Evolutionary conservation across 768 basidiomycete species (phyloP).

Genomic region (Amanita rubescens): DNA sequence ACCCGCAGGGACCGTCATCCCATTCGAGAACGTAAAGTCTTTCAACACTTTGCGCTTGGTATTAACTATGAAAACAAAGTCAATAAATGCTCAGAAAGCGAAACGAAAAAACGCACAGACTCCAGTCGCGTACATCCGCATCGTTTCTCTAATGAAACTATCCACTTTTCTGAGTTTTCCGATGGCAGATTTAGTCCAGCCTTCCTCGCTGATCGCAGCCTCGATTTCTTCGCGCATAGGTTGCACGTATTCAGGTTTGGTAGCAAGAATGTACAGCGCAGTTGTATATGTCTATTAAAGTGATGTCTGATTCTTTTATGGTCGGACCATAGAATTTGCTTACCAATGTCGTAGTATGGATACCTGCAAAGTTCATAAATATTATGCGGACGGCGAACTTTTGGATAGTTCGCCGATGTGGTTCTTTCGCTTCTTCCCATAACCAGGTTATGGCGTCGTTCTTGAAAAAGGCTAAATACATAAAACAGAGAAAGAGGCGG

Average conservation of each 20-base stretch:
- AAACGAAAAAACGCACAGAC: constrained; percentile 13
- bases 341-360: constrained; percentile 37
- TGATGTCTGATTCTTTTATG: background rate
- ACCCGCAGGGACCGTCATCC: constrained; percentile 20
- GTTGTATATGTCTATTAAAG: constrained; percentile 26
- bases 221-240: constrained; percentile 38
- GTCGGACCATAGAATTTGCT: background rate
- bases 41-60: constrained; percentile 25
- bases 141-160: constrained; percentile 37
- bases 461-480: constrained; percentile 20
- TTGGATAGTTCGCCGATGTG: constrained; percentile 14
- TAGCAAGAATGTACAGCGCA: constrained; percentile 29
- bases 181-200: constrained; percentile 29
- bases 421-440: constrained; percentile 26
- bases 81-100: background rate
- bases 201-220: constrained; percentile 25
- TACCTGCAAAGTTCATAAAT: constrained; percentile 33
- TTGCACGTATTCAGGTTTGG: constrained; percentile 22
- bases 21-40: constrained; percentile 30
- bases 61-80: constrained; percentile 8
- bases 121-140: constrained; percentile 18
- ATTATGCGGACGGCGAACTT: constrained; percentile 29
- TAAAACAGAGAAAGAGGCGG: too few relatives aligned
- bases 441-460: constrained; percentile 42
- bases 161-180: constrained; percentile 36